These are phyloP conservation scores for Xenoacremonium recifei DNA, from an alignment of 2,329 filamentous ascomycete species.

Conservation along the genomic window DNA sequence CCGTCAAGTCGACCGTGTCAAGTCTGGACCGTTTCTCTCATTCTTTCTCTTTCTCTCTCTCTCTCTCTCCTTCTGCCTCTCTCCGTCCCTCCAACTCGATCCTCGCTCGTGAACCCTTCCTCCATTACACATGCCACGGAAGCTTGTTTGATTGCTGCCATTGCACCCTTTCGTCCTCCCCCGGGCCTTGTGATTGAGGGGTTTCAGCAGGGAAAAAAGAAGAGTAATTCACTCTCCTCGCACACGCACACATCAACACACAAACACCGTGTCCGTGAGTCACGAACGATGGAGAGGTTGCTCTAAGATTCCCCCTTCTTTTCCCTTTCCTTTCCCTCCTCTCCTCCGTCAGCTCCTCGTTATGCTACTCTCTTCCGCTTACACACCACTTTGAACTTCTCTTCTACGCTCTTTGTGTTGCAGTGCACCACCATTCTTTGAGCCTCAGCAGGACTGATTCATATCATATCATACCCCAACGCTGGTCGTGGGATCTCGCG, in stretches of 20 bases:
- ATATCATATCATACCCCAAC: conserved; percentile 13
- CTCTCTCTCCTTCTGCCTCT: too few species aligned
- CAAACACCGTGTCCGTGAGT: conserved; percentile 21
- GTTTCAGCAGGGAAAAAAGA: background rate
- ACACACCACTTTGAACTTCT: conserved; percentile 1
- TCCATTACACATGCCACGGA: too few species aligned
- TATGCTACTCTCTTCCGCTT: conserved; percentile 17
- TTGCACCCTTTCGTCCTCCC: conserved; percentile 9
- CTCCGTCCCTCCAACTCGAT: too few species aligned
- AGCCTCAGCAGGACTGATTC: conserved; percentile 27
- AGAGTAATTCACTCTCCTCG: background rate
- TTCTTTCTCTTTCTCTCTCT: conserved; percentile 13
- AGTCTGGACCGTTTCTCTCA: background rate
- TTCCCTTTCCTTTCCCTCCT: conserved; percentile 11
- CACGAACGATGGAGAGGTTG: conserved; percentile 23
- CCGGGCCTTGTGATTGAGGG: too few species aligned
- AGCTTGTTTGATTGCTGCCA: conserved; percentile 10
- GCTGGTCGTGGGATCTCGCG: conserved; percentile 16
- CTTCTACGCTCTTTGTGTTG: conserved; percentile 16
- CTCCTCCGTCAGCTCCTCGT: conserved; percentile 14
- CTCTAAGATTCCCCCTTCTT: conserved; percentile 18
- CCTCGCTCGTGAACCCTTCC: too few species aligned
- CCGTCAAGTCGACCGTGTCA: too few species aligned
- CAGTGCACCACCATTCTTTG: conserved; percentile 12
- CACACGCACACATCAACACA: background rate